Evolutionary conservation across 2,329 filamentous ascomycete genomes (phyloP), one percentile per base, ranked within the genome.

Genomic region (Colletotrichum karsti): DNA sequence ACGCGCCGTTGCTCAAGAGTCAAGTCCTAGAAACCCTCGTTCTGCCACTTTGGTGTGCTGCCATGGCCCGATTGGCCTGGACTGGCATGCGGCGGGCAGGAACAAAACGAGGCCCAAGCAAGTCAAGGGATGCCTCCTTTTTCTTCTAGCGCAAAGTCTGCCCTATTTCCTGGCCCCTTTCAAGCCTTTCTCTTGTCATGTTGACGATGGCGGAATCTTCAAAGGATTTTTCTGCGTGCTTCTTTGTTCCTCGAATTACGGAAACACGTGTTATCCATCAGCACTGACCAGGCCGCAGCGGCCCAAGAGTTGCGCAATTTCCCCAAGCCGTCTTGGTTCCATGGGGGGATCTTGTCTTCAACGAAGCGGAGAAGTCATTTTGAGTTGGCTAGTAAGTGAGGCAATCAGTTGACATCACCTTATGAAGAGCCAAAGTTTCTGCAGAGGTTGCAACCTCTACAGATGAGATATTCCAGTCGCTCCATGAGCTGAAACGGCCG

Each of bases 101-200:
- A 20, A 41, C 57, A 55, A 33, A 35, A 48, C 30, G 55, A 54
- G 62, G 58, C 35, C 28, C 18, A 48, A 54, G 57, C 48, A 54
- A 26, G 39, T 37, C 50, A 46, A 46, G 58, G 41, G 58, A 56
- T 56, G 58, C 63, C 58, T 63, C 51, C 58, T 51, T 51, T 63
- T 57, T 46, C 37, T 26, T 30, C 60, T 58, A 44, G 51, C 37
- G 44, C 42, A n/a, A 18, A 24, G 37, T 26, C 46, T 57, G 57
- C 26, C 58, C 58, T 44, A 18, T 53, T 42, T 18, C 57, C 30
- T 39, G 22, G 13, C 20, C 30, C 50, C 18, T 37, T 37, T 22
- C n/a, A 35, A 24, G 13, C 28, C 28, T 33, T 44, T 20, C 28
- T 54, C 28, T 39, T 28, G 26, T 57, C 12, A 24, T 50, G n/a